Evolutionary conservation across 1,284 basidiomycete genomes (phyloP), one percentile per base, ranked within the genome.

Genomic region (Mycena sp.): DNA sequence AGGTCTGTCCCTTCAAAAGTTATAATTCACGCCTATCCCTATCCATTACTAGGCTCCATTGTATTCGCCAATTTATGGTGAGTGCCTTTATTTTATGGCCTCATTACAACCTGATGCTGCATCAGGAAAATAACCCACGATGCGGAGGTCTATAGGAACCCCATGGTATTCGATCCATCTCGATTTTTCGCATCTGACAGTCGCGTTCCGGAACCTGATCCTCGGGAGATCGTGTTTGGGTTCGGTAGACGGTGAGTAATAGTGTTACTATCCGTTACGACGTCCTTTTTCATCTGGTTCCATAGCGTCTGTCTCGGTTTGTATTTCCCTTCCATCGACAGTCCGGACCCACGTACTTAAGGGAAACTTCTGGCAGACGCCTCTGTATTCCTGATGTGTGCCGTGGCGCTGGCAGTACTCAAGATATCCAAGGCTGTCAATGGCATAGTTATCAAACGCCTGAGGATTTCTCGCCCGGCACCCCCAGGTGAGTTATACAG

Each of bases 171-270:
- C 65, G 74, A 76, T 44, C 82, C 82, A 10, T 77, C 80, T 55
- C 82, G 87, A 62, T 83, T 78, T 67, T 71, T 85, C 40, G 70
- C 74, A 37, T 70, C 75, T 50, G 64, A 72, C 3, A 40, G 28
- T 10, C 41, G 51, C 29, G 19, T 12, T 41, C 76, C 80, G 17
- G 83, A 88, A 65, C 71, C 69, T 16, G 86, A 88, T 74, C 86
- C 87, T 56, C 81, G 83, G 50, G 77, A 76, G 30, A 1, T 61
- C 5, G 61, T 85, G 64, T 87, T 86, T 70, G 86, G 85, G n/a
- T 87, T 87, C 66, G 87, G 87, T 51, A 79, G 86, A 74, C 83
- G 87, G 86, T 64, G n/a, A n/a, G n/a, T n/a, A n/a, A n/a, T n/a
- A n/a, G 30, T n/a, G 11, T 35, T 16, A 19, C 37, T 10, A 37